phyloP scores from a whole-genome alignment of 495 filamentous ascomycete species.

The Polyplosphaeria fusca region DNA sequence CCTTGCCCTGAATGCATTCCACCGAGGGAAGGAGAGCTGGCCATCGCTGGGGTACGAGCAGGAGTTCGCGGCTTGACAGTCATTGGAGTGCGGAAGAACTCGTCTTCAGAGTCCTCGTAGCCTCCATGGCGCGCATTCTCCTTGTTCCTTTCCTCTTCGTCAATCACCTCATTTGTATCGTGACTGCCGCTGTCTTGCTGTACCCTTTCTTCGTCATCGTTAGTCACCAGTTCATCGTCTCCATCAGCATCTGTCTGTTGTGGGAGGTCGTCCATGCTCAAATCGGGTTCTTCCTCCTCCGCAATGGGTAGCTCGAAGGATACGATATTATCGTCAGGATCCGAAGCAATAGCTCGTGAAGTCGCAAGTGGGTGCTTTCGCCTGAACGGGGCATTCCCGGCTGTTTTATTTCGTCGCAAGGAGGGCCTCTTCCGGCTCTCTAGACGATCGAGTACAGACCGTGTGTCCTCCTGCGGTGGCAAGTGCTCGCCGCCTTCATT shows the following conservation, averaged over 20 bases:
- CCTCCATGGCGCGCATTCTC: slow-evolving; percentile 4
- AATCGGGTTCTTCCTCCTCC: slow-evolving; percentile 39
- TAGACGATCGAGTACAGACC: slow-evolving; percentile 55
- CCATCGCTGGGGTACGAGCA: slow-evolving; percentile 6
- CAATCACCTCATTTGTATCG: too few species aligned
- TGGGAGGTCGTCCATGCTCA: slow-evolving; percentile 44
- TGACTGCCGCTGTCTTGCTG: slow-evolving; percentile 19
- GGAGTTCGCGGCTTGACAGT: slow-evolving; percentile 26
- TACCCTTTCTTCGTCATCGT: slow-evolving; percentile 54
- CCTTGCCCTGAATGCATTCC: neutral
- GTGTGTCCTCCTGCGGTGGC: slow-evolving; percentile 62
- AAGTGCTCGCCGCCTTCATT: slow-evolving; percentile 61
- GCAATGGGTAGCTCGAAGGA: slow-evolving; percentile 22
- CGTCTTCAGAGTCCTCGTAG: slow-evolving; percentile 26
- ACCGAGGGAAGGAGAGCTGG: slow-evolving; percentile 16
- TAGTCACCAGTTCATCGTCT: slow-evolving; percentile 85
- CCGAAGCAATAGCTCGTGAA: slow-evolving; percentile 54
- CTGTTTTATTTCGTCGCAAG: slow-evolving; percentile 37
- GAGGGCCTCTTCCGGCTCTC: slow-evolving; percentile 47
- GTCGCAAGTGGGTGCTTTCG: slow-evolving; percentile 53
- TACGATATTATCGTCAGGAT: slow-evolving; percentile 52
- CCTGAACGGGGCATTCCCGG: slow-evolving; percentile 3
- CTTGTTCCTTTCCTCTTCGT: too few species aligned
- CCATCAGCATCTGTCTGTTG: slow-evolving; percentile 75
- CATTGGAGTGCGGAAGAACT: slow-evolving; percentile 40